phyloP scores from a whole-genome alignment of 495 filamentous ascomycete species.

The Aspergillus asperescens region DNA sequence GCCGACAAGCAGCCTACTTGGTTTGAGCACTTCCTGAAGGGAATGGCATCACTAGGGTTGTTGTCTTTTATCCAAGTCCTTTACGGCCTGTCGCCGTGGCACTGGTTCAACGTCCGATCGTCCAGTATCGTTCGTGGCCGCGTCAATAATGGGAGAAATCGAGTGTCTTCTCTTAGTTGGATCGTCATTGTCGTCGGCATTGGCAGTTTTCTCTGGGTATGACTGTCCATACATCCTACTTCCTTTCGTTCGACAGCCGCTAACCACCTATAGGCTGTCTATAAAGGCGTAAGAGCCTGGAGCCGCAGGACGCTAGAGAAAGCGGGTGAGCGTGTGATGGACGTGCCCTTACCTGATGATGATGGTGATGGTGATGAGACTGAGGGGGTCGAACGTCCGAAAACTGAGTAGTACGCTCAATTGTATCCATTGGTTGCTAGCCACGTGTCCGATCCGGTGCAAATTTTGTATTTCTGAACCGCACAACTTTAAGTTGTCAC shows the following conservation, averaged over 20 bases:
- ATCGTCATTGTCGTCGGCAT: conserved; percentile 74
- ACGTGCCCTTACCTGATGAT: conserved; percentile 71
- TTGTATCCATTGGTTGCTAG: background rate
- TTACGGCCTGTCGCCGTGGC: conserved; percentile 65
- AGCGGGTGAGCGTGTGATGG: conserved; percentile 71
- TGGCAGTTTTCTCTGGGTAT: conserved; percentile 74
- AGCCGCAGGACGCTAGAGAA: conserved; percentile 64
- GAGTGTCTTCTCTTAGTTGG: conserved; percentile 70
- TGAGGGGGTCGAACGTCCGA: conserved; percentile 7
- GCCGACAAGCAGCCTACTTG: conserved; percentile 53
- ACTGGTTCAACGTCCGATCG: conserved; percentile 66
- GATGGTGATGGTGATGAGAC: conserved; percentile 57
- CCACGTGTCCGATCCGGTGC: background rate
- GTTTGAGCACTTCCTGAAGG: conserved; percentile 82
- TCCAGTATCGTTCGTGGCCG: conserved; percentile 45
- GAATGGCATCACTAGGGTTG: conserved; percentile 75
- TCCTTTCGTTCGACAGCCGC: conserved; percentile 22
- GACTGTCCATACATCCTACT: conserved; percentile 25
- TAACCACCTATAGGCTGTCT: conserved; percentile 57
- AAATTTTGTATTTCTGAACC: background rate
- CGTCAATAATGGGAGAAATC: conserved; percentile 62
- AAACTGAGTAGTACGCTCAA: conserved; percentile 2
- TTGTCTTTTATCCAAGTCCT: conserved; percentile 81
- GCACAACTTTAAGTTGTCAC: conserved; percentile 97
- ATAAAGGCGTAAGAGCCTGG: conserved; percentile 69